Percentiles rank a stretch among this genome's conserved stretches.
These are phyloP conservation scores for Tuber melanosporum DNA, from an alignment of 495 filamentous ascomycete genomes.

Conservation along the genomic window DNA sequence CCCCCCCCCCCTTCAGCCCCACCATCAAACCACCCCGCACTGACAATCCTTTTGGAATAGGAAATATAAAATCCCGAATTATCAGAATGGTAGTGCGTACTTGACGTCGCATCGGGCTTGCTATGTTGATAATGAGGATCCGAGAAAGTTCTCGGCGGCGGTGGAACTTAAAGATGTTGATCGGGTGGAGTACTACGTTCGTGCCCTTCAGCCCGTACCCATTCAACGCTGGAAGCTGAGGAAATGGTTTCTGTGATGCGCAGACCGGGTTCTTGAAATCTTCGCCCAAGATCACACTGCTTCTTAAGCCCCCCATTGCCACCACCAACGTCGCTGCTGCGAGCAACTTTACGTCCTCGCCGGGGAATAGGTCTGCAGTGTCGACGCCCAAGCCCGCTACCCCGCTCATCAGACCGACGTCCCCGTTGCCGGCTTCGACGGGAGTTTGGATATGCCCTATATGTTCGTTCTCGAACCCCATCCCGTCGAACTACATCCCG, in stretches of 20 bases:
- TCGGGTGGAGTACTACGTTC: constrained; percentile 80
- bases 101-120: constrained; percentile 89
- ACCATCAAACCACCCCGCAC: constrained; percentile 6
- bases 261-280: constrained; percentile 93
- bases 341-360: constrained; percentile 43
- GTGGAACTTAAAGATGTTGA: constrained; percentile 89
- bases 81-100: constrained; percentile 93
- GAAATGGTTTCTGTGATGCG: constrained; percentile 26
- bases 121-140: constrained; percentile 86
- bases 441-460: constrained; percentile 98
- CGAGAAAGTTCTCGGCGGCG: constrained; percentile 74
- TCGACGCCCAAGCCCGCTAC: constrained; percentile 50
- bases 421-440: constrained; percentile 48
- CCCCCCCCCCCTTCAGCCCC: constrained; percentile 6
- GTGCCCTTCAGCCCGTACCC: constrained; percentile 12
- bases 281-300: constrained; percentile 83
- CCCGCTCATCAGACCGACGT: constrained; percentile 48
- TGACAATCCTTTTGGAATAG: constrained; percentile 46
- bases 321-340: constrained; percentile 47
- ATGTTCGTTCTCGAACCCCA: constrained; percentile 92
- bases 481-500: constrained; percentile 87
- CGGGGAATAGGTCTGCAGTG: constrained; percentile 48
- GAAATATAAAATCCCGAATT: constrained; percentile 89
- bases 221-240: neutral
- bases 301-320: constrained; percentile 58